Evolutionary conservation across 148 eudicot genomes (phyloP).

Genomic region (Cornus florida): DNA sequence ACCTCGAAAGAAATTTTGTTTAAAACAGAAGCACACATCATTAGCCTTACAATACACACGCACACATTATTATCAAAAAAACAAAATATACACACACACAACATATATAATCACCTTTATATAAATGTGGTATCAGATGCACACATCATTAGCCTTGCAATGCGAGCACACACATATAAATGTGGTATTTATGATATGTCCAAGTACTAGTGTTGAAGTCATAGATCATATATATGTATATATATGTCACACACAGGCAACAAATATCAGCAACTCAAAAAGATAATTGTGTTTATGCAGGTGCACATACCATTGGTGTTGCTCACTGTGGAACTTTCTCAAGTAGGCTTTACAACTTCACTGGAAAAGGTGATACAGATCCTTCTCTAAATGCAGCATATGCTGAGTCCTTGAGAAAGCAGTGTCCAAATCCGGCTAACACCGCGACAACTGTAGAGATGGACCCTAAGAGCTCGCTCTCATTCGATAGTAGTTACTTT

Average conservation of each 20-base stretch:
- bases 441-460: slow-evolving; percentile 36
- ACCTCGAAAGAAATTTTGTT: too few relatives aligned
- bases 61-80: too few relatives aligned
- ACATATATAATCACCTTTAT: background rate
- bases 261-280: too few relatives aligned
- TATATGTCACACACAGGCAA: background rate
- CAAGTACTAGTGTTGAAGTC: too few relatives aligned
- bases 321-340: slow-evolving; percentile 36
- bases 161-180: too few relatives aligned
- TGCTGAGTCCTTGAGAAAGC: slow-evolving; percentile 26
- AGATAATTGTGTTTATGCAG: slow-evolving; percentile 15
- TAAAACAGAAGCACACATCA: too few relatives aligned
- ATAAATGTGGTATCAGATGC: too few relatives aligned
- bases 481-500: slow-evolving; percentile 41
- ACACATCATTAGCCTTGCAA: too few relatives aligned
- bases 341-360: slow-evolving; percentile 56
- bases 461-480: slow-evolving; percentile 45
- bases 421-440: slow-evolving; percentile 27
- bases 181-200: background rate
- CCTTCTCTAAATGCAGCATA: slow-evolving; percentile 44
- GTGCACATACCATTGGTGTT: slow-evolving; percentile 66
- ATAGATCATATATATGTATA: too few relatives aligned
- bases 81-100: too few relatives aligned
- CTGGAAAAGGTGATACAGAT: slow-evolving; percentile 54
- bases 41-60: too few relatives aligned